Base-by-base conservation (phyloP, 2,329 filamentous ascomycete species). In the Tolypocladium sp. region DNA sequence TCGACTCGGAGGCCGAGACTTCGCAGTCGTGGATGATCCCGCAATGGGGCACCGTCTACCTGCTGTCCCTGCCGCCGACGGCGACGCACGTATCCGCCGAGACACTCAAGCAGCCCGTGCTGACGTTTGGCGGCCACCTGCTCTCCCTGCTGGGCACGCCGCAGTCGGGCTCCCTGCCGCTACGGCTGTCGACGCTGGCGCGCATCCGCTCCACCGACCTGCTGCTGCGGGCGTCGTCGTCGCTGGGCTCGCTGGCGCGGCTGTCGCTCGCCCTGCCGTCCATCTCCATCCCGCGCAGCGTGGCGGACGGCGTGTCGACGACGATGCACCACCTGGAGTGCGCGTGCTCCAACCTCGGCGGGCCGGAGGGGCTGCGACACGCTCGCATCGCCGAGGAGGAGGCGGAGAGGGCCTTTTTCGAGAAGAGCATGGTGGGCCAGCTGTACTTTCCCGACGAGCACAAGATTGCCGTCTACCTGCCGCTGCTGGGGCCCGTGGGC, bases 381-480 rank as follows among this genome's bases (percentile, higher is more conserved):
- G 93, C 93, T 0, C 84, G 90, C 12, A 85, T 91, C 54, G 94
- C 94, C 7, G 92, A 97, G 73, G 83, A 85, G 3, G 91, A 95
- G 70, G 93, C 92, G 0, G 94, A 99, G 72, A 86, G 89, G 61
- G 93, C 93, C 0, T 99, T 99, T 74, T 99, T 99, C 66, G 94
- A 99, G 74, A 96, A 96, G 75, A 96, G 90, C 69, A 99, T 99
- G 94, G 94, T 99, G 15, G 94, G 92, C 0, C 94, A 97, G 76
- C 87, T 97, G 2, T 99, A 97, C 73, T 99, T 99, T 73, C 94
- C 94, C 0, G 94, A 99, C 69, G 94, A 99, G 76, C 94, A 99
- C 73, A 99, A 97, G 74, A 85, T 99, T 30, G 94, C 94, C 0
- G 94, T 99, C 1, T 99, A 99, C 71, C 75, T 99, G 66, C 94